These are phyloP conservation scores for Boletus vermiculosoides DNA, from an alignment of 768 basidiomycete genomes.

Conservation along the genomic window DNA sequence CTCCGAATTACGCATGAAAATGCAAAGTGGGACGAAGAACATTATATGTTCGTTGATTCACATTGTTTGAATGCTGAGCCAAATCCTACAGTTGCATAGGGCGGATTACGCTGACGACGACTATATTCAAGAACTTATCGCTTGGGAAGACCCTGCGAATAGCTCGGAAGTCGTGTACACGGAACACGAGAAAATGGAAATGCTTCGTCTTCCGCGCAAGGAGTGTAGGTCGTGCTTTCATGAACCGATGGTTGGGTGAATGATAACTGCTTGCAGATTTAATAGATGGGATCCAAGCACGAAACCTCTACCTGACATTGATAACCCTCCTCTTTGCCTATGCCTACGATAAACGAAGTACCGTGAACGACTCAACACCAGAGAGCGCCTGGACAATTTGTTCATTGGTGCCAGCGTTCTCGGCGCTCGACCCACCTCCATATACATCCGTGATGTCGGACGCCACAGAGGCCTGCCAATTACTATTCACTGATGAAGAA, in stretches of 20 bases:
- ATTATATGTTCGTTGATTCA: conserved; percentile 66
- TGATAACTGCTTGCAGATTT: conserved; percentile 50
- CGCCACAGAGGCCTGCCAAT: conserved; percentile 1
- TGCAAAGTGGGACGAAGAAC: conserved; percentile 77
- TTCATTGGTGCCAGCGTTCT: conserved; percentile 69
- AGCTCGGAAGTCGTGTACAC: conserved; percentile 50
- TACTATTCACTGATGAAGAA: conserved; percentile 42
- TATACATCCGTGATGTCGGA: conserved; percentile 32
- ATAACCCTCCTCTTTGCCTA: conserved; percentile 75
- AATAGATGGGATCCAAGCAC: conserved; percentile 51
- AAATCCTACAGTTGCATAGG: conserved; percentile 39
- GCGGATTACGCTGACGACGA: conserved; percentile 80
- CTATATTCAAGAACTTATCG: conserved; percentile 66
- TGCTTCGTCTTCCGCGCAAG: conserved; percentile 55
- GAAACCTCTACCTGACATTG: conserved; percentile 65
- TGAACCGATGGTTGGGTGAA: background rate
- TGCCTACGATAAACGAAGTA: conserved; percentile 77
- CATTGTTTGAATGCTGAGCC: background rate
- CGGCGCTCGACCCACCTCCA: conserved; percentile 77
- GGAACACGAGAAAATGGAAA: conserved; percentile 66
- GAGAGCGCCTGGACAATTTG: conserved; percentile 89
- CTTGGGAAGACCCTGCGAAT: conserved; percentile 60
- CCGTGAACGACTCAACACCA: conserved; percentile 74
- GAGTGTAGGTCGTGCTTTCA: conserved; percentile 42
- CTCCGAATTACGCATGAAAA: conserved; percentile 63